phyloP scores from a whole-genome alignment of 1,284 basidiomycete species.

The Cryptococcus sp. region DNA sequence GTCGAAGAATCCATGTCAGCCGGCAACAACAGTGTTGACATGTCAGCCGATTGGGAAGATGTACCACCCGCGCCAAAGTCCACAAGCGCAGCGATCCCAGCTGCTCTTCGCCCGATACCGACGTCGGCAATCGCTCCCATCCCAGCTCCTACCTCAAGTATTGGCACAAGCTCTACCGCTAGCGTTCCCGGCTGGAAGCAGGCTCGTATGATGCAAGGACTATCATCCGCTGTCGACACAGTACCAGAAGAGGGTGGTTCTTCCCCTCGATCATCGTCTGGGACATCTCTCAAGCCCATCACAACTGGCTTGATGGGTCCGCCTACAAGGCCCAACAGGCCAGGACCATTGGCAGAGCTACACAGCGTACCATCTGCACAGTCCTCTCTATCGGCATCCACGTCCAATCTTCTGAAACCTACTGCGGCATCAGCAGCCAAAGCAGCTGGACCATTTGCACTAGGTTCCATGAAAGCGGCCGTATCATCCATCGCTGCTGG shows the following conservation, averaged over 20 bases:
- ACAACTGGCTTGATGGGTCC: slow-evolving; percentile 13
- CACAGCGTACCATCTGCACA: slow-evolving; percentile 6
- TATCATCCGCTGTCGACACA: slow-evolving; percentile 6
- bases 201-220: slow-evolving; percentile 9
- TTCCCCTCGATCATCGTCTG: slow-evolving; percentile 4
- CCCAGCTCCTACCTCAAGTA: not conserved
- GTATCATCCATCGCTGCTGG: slow-evolving; percentile 2
- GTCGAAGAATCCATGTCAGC: not conserved
- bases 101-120: slow-evolving; percentile 11
- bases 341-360: slow-evolving; percentile 17
- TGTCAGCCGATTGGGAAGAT: slow-evolving; percentile 14
- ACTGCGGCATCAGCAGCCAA: slow-evolving; percentile 20
- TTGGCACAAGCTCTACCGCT: not conserved
- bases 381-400: slow-evolving; percentile 6
- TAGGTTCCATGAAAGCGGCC: slow-evolving; percentile 13
- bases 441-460: slow-evolving; percentile 6
- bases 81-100: slow-evolving; percentile 5
- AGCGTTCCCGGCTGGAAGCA: slow-evolving; percentile 22
- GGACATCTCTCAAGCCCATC: not conserved
- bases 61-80: not conserved
- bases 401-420: slow-evolving; percentile 18
- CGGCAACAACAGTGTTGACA: not conserved
- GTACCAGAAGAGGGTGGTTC: slow-evolving; percentile 13
- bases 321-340: slow-evolving; percentile 8
- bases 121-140: not conserved